A percentile compares a stretch with the other conserved stretches of the same genome.
These are phyloP conservation scores for Boletus subparvulus DNA, from an alignment of 768 basidiomycete species.

Conservation along the genomic window DNA sequence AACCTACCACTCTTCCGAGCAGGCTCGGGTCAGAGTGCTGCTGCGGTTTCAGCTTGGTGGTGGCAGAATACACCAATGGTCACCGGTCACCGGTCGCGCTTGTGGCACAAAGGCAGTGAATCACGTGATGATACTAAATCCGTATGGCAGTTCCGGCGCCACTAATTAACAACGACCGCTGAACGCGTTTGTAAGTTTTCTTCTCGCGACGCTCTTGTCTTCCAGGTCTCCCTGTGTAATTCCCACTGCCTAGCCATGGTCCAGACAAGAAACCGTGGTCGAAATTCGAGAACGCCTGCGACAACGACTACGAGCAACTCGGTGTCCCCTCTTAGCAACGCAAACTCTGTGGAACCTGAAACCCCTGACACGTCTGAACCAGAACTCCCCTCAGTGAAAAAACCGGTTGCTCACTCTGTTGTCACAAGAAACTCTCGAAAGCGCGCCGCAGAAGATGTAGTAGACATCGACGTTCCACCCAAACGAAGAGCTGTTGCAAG, in stretches of 20 bases:
- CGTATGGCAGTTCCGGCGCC: slow-evolving; percentile 16
- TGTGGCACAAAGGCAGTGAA: slow-evolving; percentile 21
- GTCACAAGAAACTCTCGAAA: slow-evolving; percentile 23
- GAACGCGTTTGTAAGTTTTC: slow-evolving; percentile 25
- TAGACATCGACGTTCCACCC: slow-evolving; percentile 21
- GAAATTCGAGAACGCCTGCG: slow-evolving; percentile 19
- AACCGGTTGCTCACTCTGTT: not conserved
- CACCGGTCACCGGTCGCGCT: slow-evolving; percentile 17
- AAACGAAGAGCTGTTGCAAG: slow-evolving; percentile 37
- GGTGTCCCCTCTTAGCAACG: slow-evolving; percentile 51
- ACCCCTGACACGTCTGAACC: slow-evolving; percentile 55
- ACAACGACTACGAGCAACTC: slow-evolving; percentile 39
- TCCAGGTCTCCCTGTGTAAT: not conserved
- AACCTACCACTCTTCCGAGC: too few species aligned
- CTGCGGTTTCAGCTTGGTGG: not conserved
- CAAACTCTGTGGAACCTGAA: slow-evolving; percentile 44
- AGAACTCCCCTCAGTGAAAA: slow-evolving; percentile 13
- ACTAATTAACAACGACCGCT: slow-evolving; percentile 21
- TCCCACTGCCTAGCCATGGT: slow-evolving; percentile 17
- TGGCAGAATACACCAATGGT: too few species aligned
- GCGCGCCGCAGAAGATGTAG: slow-evolving; percentile 37
- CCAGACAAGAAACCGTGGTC: slow-evolving; percentile 19
- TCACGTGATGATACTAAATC: slow-evolving; percentile 24
- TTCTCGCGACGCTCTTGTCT: slow-evolving; percentile 15
- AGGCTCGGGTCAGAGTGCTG: not conserved